Base-by-base conservation (phyloP, 768 basidiomycete species). In the Tulasnella sp. region DNA sequence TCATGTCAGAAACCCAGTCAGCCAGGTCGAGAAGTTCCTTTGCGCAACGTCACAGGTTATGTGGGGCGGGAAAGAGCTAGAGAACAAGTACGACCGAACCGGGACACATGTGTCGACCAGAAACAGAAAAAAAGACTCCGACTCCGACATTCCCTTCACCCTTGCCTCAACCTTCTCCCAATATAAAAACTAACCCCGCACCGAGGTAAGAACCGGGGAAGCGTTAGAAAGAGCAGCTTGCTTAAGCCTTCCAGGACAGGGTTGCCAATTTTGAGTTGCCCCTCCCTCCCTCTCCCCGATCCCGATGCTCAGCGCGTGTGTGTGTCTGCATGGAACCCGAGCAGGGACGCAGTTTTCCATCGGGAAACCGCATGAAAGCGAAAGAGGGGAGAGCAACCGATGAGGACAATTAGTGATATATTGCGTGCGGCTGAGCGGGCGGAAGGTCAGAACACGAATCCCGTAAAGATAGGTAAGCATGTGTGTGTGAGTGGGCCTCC, bases 191-290 rank as follows among this genome's bases (percentile, higher is more conserved):
- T 10, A 10, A 2, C 12, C 44, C 52, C 21, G n/a, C 52, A n/a
- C 52, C 52, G 62, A 68, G 62, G 62, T 5, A 58, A 58, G 56
- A 58, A 31, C 31, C 56, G 56, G 31, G 27, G 56, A 16, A 44
- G n/a, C 44, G 4, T 44, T 18, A 44, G 16, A 44, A 12, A 44
- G 42, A 44, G 44, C 44, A 44, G 12, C 44, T 44, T 44, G 44
- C 44, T 44, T 16, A 44, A 44, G 44, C 44, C 44, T 44, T 44
- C 44, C 44, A 44, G 44, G 44, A 14, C 19, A 68, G 62, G 62
- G 62, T 68, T 68, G 27, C n/a, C 62, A 31, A 68, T 68, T 68
- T 68, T 68, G 62, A 68, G 62, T 68, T 68, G 62, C 62, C 34
- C n/a, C 3, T 16, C 52, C 14, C 62, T 68, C 31, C 62, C 34